These are phyloP conservation scores for Hagleromyces aurorensis DNA, from an alignment of 805 yeast species.

Conservation along the genomic window DNA sequence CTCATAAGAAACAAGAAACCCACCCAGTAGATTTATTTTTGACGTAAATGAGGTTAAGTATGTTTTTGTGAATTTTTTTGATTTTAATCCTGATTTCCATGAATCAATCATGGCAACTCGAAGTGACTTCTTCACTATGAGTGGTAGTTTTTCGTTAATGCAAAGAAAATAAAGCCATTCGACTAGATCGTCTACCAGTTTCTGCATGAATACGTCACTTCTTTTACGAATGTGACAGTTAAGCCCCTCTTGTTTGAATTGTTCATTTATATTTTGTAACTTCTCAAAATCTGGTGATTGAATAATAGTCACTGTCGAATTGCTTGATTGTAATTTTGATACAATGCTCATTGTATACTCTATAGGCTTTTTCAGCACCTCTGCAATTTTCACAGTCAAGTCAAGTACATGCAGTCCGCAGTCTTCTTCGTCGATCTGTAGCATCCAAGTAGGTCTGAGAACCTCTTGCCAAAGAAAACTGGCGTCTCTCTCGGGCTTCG, in stretches of 20 bases:
- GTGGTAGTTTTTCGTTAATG: slow-evolving; percentile 5
- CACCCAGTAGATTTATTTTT: slow-evolving; percentile 25
- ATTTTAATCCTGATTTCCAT: slow-evolving; percentile 18
- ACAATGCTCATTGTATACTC: slow-evolving; percentile 22
- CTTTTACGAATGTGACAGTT: slow-evolving; percentile 15
- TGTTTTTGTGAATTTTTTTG: slow-evolving; percentile 7
- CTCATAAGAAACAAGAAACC: slow-evolving; percentile 22
- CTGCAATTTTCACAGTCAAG: slow-evolving; percentile 17
- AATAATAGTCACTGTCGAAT: slow-evolving; percentile 17
- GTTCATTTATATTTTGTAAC: slow-evolving; percentile 12
- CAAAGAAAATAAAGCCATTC: slow-evolving; percentile 19
- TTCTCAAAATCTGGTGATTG: slow-evolving; percentile 13
- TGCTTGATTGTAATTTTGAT: slow-evolving; percentile 12
- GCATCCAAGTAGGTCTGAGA: no score
- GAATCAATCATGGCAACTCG: slow-evolving; percentile 19
- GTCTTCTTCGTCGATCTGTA: slow-evolving; percentile 24
- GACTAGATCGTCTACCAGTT: slow-evolving; percentile 19
- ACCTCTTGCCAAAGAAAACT: no score
- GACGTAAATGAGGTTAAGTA: slow-evolving; percentile 9
- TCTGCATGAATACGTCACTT: slow-evolving; percentile 20
- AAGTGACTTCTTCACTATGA: slow-evolving; percentile 11
- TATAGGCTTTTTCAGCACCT: slow-evolving; percentile 19
- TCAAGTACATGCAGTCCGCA: slow-evolving; percentile 22
- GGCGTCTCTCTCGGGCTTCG: slow-evolving; percentile 1
- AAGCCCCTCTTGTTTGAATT: slow-evolving; percentile 18